Evolutionary conservation across 2,329 filamentous ascomycete species (phyloP).

Genomic region (Claviceps cyperi): DNA sequence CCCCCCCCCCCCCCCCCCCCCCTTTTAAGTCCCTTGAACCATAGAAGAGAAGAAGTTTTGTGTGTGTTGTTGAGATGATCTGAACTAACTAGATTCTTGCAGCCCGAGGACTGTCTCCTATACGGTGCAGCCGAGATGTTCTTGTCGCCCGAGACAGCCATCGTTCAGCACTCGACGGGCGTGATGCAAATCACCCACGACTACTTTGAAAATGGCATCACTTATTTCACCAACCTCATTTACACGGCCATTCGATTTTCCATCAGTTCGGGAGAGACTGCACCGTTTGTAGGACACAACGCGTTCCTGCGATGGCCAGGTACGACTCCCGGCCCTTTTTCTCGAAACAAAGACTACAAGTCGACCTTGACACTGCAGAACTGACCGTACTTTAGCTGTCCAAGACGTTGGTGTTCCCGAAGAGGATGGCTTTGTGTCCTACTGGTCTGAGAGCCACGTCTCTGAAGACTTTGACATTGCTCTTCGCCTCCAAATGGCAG

Average conservation of each 20-base stretch:
- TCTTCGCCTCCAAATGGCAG: conserved; percentile 53
- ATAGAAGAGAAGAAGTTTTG: background rate
- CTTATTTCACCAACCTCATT: conserved; percentile 67
- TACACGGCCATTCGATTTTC: conserved; percentile 60
- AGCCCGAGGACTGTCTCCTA: conserved; percentile 49
- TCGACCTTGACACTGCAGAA: background rate
- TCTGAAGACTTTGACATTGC: conserved; percentile 70
- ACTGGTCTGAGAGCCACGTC: conserved; percentile 63
- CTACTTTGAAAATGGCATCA: conserved; percentile 60
- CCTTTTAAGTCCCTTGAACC: background rate
- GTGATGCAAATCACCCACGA: conserved; percentile 63
- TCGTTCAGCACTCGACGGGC: conserved; percentile 57
- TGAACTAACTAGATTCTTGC: background rate
- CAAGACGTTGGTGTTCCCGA: conserved; percentile 18
- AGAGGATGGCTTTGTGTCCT: conserved; percentile 42
- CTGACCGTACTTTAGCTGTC: conserved; percentile 12
- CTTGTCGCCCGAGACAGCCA: conserved; percentile 52
- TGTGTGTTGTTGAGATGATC: background rate
- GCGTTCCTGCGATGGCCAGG: conserved; percentile 53
- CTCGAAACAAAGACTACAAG: too few relatives aligned
- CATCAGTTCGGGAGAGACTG: conserved; percentile 56
- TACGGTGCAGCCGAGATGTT: conserved; percentile 61
- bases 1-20: background rate
- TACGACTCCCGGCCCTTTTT: background rate
- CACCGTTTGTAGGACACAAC: conserved; percentile 67